These are phyloP conservation scores for Leccinum variicolor DNA, from an alignment of 768 basidiomycete species.

Conservation along the genomic window DNA sequence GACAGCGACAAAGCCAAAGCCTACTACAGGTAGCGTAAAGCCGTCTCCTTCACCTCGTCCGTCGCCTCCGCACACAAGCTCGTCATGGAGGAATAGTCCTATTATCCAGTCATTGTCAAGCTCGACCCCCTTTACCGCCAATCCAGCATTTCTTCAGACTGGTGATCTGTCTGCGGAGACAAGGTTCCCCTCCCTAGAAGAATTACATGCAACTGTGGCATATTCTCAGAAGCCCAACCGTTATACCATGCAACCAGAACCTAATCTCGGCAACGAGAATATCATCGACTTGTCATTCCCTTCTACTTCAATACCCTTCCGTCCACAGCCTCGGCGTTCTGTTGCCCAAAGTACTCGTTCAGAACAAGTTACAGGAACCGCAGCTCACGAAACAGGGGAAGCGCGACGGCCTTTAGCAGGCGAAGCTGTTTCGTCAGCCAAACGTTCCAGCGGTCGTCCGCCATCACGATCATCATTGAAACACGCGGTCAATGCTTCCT, in stretches of 20 bases:
- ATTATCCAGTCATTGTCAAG: constrained; percentile 26
- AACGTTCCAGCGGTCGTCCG: constrained; percentile 19
- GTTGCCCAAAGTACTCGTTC: constrained; percentile 44
- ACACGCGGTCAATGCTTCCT: constrained; percentile 45
- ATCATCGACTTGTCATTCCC: constrained; percentile 23
- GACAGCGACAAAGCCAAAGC: constrained; percentile 17
- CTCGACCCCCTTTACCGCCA: constrained; percentile 34
- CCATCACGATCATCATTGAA: constrained; percentile 44
- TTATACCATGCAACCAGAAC: constrained; percentile 16
- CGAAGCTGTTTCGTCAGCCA: constrained; percentile 11
- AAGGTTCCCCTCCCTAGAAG: constrained; percentile 86
- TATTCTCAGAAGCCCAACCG: constrained; percentile 23
- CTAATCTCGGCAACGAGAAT: constrained; percentile 8
- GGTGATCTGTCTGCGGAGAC: constrained; percentile 57
- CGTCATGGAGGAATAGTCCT: constrained; percentile 20
- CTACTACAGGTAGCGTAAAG: constrained; percentile 14
- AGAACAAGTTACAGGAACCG: constrained; percentile 52
- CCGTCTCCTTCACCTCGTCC: constrained; percentile 31
- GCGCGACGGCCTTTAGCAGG: constrained; percentile 7
- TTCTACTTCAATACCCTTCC: constrained; percentile 20
- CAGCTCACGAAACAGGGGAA: constrained; percentile 42
- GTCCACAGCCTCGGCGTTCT: constrained; percentile 19
- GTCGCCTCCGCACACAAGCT: constrained; percentile 11
- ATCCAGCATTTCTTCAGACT: constrained; percentile 30
- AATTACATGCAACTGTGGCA: constrained; percentile 59